phyloP scores from a whole-genome alignment of 1,139 yeast species.

The Cylindricascospora bacillispora region DNA sequence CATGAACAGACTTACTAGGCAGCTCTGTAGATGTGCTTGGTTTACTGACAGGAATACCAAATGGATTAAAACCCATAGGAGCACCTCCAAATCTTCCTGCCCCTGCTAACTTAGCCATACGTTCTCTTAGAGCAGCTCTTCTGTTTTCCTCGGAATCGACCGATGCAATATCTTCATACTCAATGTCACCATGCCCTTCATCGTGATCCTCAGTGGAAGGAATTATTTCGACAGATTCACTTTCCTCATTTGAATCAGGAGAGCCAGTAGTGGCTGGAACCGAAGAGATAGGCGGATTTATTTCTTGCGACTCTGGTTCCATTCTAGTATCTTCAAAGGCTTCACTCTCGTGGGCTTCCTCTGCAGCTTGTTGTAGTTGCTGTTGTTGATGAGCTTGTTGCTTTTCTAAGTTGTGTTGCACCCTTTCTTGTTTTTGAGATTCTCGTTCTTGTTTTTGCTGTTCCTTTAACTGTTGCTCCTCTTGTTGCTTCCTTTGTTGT shows the following conservation, averaged over 20 bases:
- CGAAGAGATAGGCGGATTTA: too few species aligned
- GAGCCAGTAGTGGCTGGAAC: too few species aligned
- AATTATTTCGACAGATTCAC: too few species aligned
- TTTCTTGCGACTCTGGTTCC: too few species aligned
- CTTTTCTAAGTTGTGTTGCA: conserved; percentile 17
- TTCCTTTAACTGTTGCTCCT: conserved; percentile 46
- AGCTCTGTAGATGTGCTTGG: conserved; percentile 21
- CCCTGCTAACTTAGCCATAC: conserved; percentile 94
- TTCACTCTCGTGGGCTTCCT: conserved; percentile 1
- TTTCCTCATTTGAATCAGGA: too few species aligned
- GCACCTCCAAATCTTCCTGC: conserved; percentile 74
- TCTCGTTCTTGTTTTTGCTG: conserved; percentile 40
- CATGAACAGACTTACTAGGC: background rate
- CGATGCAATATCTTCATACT: background rate
- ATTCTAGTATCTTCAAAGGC: background rate
- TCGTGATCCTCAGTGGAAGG: background rate
- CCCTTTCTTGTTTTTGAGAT: conserved; percentile 10
- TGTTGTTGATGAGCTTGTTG: too few species aligned
- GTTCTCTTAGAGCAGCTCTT: conserved; percentile 68
- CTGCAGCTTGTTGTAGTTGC: background rate
- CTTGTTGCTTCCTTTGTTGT: conserved; percentile 72
- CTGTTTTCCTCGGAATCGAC: conserved; percentile 70
- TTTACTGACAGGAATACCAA: conserved; percentile 32
- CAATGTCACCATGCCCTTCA: background rate
- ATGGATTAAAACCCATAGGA: conserved; percentile 52